Base-by-base conservation (phyloP, 192 early-diverging fungal species). In the Diversispora epigaea region DNA sequence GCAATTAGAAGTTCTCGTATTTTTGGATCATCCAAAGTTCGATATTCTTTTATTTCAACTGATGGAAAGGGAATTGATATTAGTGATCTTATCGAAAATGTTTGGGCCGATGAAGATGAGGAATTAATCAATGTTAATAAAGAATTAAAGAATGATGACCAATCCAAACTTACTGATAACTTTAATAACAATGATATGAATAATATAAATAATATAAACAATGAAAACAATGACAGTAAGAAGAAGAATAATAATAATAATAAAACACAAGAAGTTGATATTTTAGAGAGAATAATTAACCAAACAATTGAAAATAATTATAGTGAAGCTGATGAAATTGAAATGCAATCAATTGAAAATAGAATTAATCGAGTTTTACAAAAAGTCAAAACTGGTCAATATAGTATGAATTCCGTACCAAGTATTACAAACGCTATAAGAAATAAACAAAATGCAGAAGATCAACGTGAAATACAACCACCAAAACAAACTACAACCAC, bases 31-130 rank as follows among this genome's bases (percentile, higher is more conserved):
- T 32, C 25, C 25, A 83, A 79, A 67, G 72, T 80, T 56, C 82
- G 82, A 21, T 83, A 83, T 52, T 83, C 82, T 4, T 83, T 83
- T 69, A 79, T 83, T 66, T 77, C 82, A 32, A 22, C 46, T 4
- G 71, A 79, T 41, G 79, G 79, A 11, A 78, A 80, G 15, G 79
- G 77, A 12, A 77, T 83, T n/a, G 82, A 83, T 71, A 83, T 83
- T 50, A 80, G 79, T 3, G 79, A 83, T 46, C 80, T 83, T 41
- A 83, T 83, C 47, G 82, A 83, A 54, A 78, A 83, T 57, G 80
- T 83, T 43, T 80, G 78, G 57, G 79, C 79, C 32, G 82, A 80
- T 12, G 77, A 80, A 40, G 80, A 81, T 32, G 25, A 32, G 2
- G 25, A 32, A 32, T 32, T 32, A 32, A 32, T 2, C 25, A 32